phyloP scores from a whole-genome alignment of 2,329 filamentous ascomycete species.

The Venturia aucupariae region DNA sequence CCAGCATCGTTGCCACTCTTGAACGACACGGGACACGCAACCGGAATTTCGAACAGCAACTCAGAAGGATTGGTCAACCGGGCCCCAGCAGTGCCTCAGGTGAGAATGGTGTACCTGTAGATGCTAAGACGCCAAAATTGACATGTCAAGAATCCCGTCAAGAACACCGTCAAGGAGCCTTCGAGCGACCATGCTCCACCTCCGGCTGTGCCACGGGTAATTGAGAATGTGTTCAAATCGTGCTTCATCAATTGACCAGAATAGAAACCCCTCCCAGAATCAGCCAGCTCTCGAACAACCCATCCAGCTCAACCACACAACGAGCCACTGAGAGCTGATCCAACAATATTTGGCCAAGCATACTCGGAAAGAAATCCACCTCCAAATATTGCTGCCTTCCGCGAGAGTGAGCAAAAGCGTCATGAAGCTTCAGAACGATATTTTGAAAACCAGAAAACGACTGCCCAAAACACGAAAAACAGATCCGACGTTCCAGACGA shows the following conservation, averaged over 20 bases:
- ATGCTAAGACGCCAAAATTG: background rate
- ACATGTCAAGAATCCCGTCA: background rate
- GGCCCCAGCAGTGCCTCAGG: background rate
- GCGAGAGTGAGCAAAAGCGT: constrained; percentile 1
- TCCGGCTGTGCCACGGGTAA: background rate
- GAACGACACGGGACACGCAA: background rate
- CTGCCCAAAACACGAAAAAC: background rate
- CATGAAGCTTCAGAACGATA: background rate
- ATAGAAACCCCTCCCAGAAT: background rate
- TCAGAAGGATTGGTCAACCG: background rate
- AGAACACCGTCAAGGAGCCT: background rate
- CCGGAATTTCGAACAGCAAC: background rate
- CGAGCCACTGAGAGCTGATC: background rate
- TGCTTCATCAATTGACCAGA: background rate
- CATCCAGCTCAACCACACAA: background rate
- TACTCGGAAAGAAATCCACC: constrained; percentile 3
- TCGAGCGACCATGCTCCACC: background rate
- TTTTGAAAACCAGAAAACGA: background rate
- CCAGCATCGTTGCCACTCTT: background rate
- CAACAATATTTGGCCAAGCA: background rate
- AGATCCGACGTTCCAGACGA: background rate
- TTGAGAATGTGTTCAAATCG: background rate
- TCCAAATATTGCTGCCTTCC: background rate
- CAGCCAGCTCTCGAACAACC: background rate
- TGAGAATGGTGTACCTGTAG: background rate